Base-by-base conservation (phyloP, 257 asterid species). In the Gentiana dahurica region DNA sequence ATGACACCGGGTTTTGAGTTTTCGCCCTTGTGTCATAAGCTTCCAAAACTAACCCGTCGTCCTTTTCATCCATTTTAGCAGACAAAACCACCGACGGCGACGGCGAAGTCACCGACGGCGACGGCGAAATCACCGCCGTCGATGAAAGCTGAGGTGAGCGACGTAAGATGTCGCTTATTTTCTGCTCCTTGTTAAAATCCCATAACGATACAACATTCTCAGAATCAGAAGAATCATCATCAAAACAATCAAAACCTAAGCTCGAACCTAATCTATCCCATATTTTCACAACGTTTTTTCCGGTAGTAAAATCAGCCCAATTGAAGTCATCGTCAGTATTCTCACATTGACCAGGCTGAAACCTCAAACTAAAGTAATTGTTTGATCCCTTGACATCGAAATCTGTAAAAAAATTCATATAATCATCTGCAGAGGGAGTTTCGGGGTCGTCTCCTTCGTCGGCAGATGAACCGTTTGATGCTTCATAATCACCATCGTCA, bases 261-360 rank as follows among this genome's bases (percentile, higher is more conserved):
- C 73, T 79, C 33, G 83, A 61, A 9, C 86, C 81, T 43, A 89
- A 60, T 55, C 87, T 82, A 64, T 92, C 99, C 97, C 99, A 88
- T 8, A 88, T 78, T 81, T 77, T 83, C 0, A 92, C 98, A 4
- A 92, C 95, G 48, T 70, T 81, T 57, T 74, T 73, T 12, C 95
- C 95, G 38, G 75, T 61, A 1, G 78, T 47, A 51, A 81, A 75
- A 0, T 79, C 93, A 34, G 82, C 48, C 89, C 84, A 77, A 0
- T 61, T 65, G 7, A 69, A 54, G 36, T 65, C 37, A 5, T 64
- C 73, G 37, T 68, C 62, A 55, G 57, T 3, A 53, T 51, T 46
- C 67, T 75, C 70, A 15, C 77, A 60, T 49, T 58, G 60, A 49
- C 75, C 60, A 38, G 68, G 67, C 57, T 66, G 58, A 36, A 76